phyloP scores from a whole-genome alignment of 169 alveolate genomes.

The Cardiosporidium cionae region DNA sequence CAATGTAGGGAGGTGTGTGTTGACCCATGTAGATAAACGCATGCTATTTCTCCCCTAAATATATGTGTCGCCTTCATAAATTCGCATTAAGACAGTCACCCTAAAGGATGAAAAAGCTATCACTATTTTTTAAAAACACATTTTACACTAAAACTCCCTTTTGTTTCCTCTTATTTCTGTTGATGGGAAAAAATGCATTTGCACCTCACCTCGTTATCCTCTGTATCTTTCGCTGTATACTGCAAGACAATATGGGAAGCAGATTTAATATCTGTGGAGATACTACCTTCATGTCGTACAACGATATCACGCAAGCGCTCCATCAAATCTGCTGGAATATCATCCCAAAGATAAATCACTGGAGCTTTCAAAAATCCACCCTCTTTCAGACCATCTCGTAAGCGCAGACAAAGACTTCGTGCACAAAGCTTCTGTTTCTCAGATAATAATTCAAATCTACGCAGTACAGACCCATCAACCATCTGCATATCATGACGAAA shows the following conservation, averaged over 20 bases:
- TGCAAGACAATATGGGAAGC: neutral
- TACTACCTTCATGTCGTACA: neutral
- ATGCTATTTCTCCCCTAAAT: no score
- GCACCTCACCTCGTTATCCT: neutral
- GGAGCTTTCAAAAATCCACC: neutral
- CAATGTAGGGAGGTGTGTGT: no score
- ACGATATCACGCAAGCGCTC: neutral
- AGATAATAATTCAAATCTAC: neutral
- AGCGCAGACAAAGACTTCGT: neutral
- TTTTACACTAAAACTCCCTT: no score
- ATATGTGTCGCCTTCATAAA: no score
- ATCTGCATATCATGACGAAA: neutral
- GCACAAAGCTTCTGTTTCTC: neutral
- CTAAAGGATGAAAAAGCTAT: no score
- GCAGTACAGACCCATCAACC: neutral
- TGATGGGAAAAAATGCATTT: no score
- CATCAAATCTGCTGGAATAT: neutral
- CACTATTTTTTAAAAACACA: no score
- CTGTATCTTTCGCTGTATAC: neutral
- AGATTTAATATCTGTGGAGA: neutral
- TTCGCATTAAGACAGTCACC: no score
- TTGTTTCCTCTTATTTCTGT: no score
- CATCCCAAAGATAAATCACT: neutral
- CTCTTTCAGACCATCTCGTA: neutral
- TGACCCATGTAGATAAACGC: no score